Evolutionary conservation across 2,329 filamentous ascomycete genomes (phyloP), one percentile per base, ranked within the genome.

Genomic region (Calonectria pseudoturangicola): DNA sequence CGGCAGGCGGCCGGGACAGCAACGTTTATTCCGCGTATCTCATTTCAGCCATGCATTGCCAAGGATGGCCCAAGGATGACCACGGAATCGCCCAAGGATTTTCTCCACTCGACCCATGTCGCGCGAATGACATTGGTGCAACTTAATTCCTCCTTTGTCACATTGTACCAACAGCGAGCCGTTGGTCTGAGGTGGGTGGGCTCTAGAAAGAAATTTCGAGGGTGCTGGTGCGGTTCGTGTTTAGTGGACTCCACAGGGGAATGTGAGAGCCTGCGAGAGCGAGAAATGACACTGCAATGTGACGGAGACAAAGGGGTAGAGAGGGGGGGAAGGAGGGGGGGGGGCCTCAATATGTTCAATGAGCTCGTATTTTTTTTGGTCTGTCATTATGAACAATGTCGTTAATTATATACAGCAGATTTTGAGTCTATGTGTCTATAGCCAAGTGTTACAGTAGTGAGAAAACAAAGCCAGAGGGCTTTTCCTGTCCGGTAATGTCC

Each of bases 21-120:
- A 58, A 58, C 54, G 33, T 58, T 58, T 58, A 58, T 58, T 58
- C 54, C 54, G 54, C 54, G 54, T 58, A 58, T 58, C 54, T 41
- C 54, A 58, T 58, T 41, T 58, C 33, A 58, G n/a, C 54, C 45
- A 9, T 58, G 54, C 33, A 39, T 39, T n/a, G 33, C 51, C 30
- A 58, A 58, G 51, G 15, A 15, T 10, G n/a, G 50, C 9, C 51
- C 30, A 56, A 39, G 30, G 28, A 51, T 51, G 33, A 10, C 33
- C 33, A 36, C 33, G 33, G 33, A 36, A 43, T 18, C 15, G 41
- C 41, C 41, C 54, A 58, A 16, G 54, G 54, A 58, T 58, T 13
- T 13, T 18, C 18, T 16, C 33, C 54, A 39, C n/a, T 33, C 2
- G n/a, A 36, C 30, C 28, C 50, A 54, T 54, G 50, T n/a, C 28